A percentile compares a stretch with the other conserved stretches of the same genome.
Conservation (phyloP, 495 filamentous ascomycete species). For the Trichocladium uniseriatum region DNA sequence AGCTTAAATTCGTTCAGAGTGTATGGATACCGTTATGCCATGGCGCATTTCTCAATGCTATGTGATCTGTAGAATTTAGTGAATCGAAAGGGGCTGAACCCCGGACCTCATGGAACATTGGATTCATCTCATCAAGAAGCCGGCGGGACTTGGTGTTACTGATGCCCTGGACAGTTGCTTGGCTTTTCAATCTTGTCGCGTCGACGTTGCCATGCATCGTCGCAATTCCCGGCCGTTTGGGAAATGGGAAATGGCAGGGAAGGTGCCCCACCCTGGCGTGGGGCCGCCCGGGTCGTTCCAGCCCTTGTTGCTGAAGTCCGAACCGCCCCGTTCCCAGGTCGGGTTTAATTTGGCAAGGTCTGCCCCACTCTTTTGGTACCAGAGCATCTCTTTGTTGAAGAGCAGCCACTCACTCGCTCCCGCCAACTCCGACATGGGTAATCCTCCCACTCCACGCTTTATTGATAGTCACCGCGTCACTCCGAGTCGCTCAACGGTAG, state of each 20-base stretch:
- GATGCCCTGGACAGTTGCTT: not conserved
- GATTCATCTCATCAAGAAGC: not conserved
- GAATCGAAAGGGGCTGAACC: not conserved
- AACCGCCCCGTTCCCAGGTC: not conserved
- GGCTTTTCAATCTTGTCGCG: slow-evolving; percentile 6
- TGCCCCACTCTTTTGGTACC: not conserved
- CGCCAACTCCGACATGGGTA: too few species aligned
- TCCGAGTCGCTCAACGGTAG: not conserved
- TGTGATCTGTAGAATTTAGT: too few species aligned
- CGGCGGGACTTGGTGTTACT: not conserved
- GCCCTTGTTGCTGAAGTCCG: slow-evolving; percentile 5
- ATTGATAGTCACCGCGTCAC: not conserved
- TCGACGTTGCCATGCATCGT: not conserved
- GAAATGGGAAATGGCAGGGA: slow-evolving; percentile 11
- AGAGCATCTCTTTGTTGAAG: too few species aligned
- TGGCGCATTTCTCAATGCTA: too few species aligned
- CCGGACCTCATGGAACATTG: not conserved
- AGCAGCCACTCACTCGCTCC: too few species aligned
- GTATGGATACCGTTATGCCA: not conserved
- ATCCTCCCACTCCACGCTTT: too few species aligned
- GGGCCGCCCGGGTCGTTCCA: slow-evolving; percentile 15
- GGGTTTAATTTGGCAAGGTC: not conserved
- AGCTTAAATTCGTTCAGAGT: not conserved
- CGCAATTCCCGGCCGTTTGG: slow-evolving; percentile 16
- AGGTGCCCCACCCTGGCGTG: slow-evolving; percentile 9